phyloP scores from a whole-genome alignment of 257 asterid species.

The Ilex asprella region DNA sequence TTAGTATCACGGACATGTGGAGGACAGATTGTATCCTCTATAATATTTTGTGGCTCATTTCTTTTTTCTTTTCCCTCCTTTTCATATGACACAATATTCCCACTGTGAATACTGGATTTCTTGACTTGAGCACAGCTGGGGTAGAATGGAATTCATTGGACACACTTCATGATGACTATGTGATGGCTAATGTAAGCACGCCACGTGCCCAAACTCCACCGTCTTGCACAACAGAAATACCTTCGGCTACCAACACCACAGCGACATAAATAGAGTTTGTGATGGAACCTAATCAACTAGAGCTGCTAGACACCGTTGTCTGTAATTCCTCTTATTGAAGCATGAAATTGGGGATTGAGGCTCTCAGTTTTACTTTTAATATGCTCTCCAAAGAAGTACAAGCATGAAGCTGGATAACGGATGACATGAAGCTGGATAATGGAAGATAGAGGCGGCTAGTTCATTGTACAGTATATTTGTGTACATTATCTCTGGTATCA shows the following conservation, averaged over 20 bases:
- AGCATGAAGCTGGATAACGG: no score
- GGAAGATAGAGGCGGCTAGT: no score
- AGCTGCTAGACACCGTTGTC: neutral
- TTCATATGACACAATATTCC: neutral
- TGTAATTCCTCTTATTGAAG: no score
- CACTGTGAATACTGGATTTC: conserved; percentile 20
- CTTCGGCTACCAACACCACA: conserved; percentile 23
- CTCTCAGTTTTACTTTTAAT: no score
- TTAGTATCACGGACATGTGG: conserved; percentile 77
- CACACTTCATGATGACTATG: conserved; percentile 29
- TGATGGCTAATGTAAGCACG: conserved; percentile 26
- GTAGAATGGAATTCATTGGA: conserved; percentile 48
- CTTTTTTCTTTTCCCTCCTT: neutral
- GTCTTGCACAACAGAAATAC: conserved; percentile 26
- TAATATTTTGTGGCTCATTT: neutral
- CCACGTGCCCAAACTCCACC: conserved; percentile 48
- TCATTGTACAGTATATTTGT: no score
- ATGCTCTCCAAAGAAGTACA: no score
- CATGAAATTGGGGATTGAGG: no score
- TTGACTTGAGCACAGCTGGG: conserved; percentile 31
- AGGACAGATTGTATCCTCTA: conserved; percentile 59
- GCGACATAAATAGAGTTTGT: conserved; percentile 19
- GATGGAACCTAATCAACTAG: neutral
- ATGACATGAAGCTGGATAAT: no score
- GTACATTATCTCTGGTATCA: no score